A percentile compares a stretch with the other conserved stretches of the same genome.
These are phyloP conservation scores for Ploettnerulaceae sp. DNA, from an alignment of 2,329 filamentous ascomycete genomes.

Conservation along the genomic window DNA sequence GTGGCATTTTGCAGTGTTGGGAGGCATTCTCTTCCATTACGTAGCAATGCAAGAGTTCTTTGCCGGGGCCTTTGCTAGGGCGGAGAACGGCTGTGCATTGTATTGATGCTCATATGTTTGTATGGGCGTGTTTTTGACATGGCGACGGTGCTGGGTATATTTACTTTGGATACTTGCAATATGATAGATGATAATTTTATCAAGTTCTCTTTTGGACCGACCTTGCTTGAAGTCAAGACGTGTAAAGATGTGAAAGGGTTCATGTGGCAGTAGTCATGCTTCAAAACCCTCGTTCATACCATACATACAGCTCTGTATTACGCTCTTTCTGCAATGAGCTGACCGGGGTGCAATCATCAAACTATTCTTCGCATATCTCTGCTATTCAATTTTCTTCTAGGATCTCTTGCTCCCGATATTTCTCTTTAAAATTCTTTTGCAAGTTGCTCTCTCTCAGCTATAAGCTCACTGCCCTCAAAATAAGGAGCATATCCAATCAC, in stretches of 20 bases:
- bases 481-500: background rate
- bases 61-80: slow-evolving; percentile 66
- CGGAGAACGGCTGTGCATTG: slow-evolving; percentile 36
- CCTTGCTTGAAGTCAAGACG: background rate
- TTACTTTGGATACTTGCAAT: slow-evolving; percentile 1
- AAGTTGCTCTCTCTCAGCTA: slow-evolving; percentile 4
- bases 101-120: slow-evolving; percentile 18
- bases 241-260: background rate
- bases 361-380: too few species aligned
- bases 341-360: too few species aligned
- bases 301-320: too few species aligned
- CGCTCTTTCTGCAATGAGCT: too few species aligned
- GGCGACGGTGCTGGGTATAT: slow-evolving; percentile 15
- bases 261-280: background rate
- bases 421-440: slow-evolving; percentile 1
- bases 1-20: slow-evolving; percentile 92
- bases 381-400: background rate
- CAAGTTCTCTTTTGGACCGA: background rate
- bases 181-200: slow-evolving; percentile 2
- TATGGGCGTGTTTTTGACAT: slow-evolving; percentile 13
- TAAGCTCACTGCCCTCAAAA: background rate
- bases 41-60: slow-evolving; percentile 95
- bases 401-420: background rate
- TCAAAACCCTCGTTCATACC: background rate
- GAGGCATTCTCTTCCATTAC: slow-evolving; percentile 97